A percentile compares a stretch with the other conserved stretches of the same genome.
phyloP scores from a whole-genome alignment of 441 rosid genomes.

The Gossypium gossypioides region DNA sequence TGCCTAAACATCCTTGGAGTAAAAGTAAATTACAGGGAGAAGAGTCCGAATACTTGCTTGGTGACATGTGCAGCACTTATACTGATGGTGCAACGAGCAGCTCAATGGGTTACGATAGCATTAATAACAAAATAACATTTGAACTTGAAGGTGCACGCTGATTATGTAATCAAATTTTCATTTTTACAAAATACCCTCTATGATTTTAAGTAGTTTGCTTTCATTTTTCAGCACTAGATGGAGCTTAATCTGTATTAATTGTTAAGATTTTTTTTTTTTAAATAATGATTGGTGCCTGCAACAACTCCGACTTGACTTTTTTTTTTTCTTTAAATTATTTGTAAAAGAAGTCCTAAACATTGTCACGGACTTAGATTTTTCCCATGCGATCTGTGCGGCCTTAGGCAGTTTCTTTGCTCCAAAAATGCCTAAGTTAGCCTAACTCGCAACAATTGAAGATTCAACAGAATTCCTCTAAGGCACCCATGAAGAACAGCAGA shows the following conservation, averaged over 20 bases:
- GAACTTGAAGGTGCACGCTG: not conserved
- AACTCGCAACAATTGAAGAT: too few species aligned
- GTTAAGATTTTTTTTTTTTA: not conserved
- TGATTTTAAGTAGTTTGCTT: not conserved
- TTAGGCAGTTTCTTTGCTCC: too few species aligned
- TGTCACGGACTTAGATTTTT: too few species aligned
- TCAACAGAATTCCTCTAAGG: too few species aligned
- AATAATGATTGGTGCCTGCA: not conserved
- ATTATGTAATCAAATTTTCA: not conserved
- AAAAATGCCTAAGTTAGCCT: too few species aligned
- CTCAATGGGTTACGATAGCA: not conserved
- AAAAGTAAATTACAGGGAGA: not conserved
- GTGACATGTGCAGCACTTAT: not conserved
- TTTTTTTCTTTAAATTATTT: too few species aligned
- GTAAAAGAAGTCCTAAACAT: too few species aligned
- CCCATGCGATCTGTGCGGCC: too few species aligned
- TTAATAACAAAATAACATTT: not conserved
- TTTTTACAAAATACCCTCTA: not conserved
- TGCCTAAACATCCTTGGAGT: not conserved
- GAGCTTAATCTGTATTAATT: not conserved
- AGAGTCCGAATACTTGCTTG: not conserved
- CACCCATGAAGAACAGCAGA: too few species aligned
- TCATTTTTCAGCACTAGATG: constrained; percentile 13
- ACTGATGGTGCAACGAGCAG: not conserved
- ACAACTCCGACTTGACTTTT: not conserved